Evolutionary conservation across 2,329 filamentous ascomycete species (phyloP).

Genomic region (Alternaria viburni): DNA sequence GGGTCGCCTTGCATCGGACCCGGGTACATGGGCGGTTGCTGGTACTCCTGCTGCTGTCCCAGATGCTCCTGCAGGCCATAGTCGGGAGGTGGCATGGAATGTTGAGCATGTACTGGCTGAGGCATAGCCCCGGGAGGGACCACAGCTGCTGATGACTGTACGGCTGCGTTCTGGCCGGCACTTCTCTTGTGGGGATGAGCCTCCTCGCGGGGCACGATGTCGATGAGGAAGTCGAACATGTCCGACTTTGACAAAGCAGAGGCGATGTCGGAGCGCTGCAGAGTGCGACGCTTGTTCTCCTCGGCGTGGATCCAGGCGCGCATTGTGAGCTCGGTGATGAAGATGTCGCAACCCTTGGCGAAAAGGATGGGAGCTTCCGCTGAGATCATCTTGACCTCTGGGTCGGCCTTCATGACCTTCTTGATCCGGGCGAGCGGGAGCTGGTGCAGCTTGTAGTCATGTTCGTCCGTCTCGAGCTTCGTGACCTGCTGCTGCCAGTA

Average conservation of each 20-base stretch:
- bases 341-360: constrained; percentile 98
- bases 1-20: constrained; percentile 78
- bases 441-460: constrained; percentile 99
- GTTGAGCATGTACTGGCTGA: constrained; percentile 55
- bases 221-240: constrained; percentile 99
- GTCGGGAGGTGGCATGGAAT: constrained; percentile 62
- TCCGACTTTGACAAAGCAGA: constrained; percentile 95
- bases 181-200: constrained; percentile 80
- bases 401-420: constrained; percentile 99
- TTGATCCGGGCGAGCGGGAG: constrained; percentile 97
- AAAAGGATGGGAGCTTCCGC: constrained; percentile 97
- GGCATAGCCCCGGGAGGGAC: constrained; percentile 43
- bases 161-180: constrained; percentile 46
- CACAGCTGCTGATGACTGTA: constrained; percentile 50
- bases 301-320: constrained; percentile 99
- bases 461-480: constrained; percentile 90
- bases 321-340: constrained; percentile 99
- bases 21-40: constrained; percentile 81
- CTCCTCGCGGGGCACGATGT: constrained; percentile 96
- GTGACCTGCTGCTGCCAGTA: constrained; percentile 99
- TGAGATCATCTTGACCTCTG: constrained; percentile 99
- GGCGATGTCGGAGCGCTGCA: constrained; percentile 95
- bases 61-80: constrained; percentile 66
- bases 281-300: constrained; percentile 94
- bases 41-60: constrained; percentile 71